Evolutionary conservation across 78 protist species (phyloP).

Genomic region (Speleostelium caveatum): DNA sequence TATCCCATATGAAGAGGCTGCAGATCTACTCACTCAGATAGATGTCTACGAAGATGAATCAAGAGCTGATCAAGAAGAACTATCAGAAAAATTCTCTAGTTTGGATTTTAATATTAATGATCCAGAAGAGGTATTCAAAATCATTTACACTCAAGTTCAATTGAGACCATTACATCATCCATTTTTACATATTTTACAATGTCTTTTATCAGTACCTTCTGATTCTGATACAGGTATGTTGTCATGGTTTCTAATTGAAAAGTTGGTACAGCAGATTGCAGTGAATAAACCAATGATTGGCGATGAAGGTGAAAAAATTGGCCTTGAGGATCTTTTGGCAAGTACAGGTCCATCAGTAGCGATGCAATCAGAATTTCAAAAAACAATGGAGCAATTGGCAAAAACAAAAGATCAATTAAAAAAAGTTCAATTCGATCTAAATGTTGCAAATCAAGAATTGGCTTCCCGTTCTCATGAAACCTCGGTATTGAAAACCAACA

Average conservation of each 20-base stretch:
- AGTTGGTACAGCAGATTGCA: constrained; percentile 22
- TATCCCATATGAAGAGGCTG: constrained; percentile 43
- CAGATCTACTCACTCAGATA: constrained; percentile 60
- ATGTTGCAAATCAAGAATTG: constrained; percentile 38
- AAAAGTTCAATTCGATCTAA: constrained; percentile 49
- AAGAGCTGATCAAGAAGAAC: constrained; percentile 60
- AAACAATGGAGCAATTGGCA: constrained; percentile 8
- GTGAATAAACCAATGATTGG: constrained; percentile 44
- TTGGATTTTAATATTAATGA: constrained; percentile 41
- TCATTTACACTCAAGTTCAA: constrained; percentile 6
- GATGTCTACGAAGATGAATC: constrained; percentile 67
- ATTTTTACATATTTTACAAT: constrained; percentile 29
- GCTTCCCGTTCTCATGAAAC: constrained; percentile 36
- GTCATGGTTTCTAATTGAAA: constrained; percentile 47
- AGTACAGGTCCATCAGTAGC: constrained; percentile 37
- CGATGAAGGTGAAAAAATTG: constrained; percentile 23
- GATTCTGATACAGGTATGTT: constrained; percentile 44
- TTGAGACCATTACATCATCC: constrained; percentile 45
- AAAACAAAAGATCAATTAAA: constrained; percentile 51
- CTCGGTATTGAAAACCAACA: constrained; percentile 37
- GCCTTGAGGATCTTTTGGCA: constrained; percentile 48
- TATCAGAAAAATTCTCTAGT: constrained; percentile 16
- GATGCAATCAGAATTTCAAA: constrained; percentile 37
- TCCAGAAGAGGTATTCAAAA: constrained; percentile 27
- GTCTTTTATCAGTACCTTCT: constrained; percentile 26